Percentiles rank a stretch among this genome's conserved stretches.
Conservation (phyloP, 768 basidiomycete genomes). For the Trametes gibbosa region DNA sequence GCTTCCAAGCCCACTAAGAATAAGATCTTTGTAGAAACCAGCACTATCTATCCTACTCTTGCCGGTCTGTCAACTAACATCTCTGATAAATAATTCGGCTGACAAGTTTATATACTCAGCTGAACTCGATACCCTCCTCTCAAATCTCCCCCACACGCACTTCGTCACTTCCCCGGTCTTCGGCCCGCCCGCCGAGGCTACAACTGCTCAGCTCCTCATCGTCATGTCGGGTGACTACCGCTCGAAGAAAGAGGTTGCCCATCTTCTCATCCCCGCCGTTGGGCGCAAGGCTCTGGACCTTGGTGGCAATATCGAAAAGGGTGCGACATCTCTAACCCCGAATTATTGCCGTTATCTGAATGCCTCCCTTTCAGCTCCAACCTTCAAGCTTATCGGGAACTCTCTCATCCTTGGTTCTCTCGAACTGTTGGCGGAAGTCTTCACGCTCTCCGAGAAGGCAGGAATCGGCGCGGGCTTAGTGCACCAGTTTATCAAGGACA, state of each 20-base stretch:
- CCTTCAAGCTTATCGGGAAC: conserved; percentile 79
- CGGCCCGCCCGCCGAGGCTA: conserved; percentile 65
- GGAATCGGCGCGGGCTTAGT: conserved; percentile 70
- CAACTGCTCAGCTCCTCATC: conserved; percentile 62
- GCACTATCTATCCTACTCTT: conserved; percentile 52
- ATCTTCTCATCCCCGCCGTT: conserved; percentile 76
- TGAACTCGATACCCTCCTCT: conserved; percentile 67
- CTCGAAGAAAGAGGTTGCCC: conserved; percentile 76
- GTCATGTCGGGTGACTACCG: conserved; percentile 80
- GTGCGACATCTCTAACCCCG: conserved; percentile 30
- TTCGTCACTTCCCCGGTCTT: conserved; percentile 81
- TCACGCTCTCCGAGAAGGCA: conserved; percentile 81
- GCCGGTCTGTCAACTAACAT: conserved; percentile 40
- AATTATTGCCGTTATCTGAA: neutral
- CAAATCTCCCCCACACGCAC: conserved; percentile 53
- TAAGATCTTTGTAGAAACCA: conserved; percentile 84
- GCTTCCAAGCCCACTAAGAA: conserved; percentile 39
- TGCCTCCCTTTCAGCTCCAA: conserved; percentile 46
- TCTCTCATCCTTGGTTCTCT: conserved; percentile 73
- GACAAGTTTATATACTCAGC: conserved; percentile 32
- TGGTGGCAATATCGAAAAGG: conserved; percentile 84
- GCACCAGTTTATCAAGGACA: conserved; percentile 56
- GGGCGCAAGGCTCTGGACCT: conserved; percentile 78
- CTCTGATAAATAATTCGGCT: conserved; percentile 36
- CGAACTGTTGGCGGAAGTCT: conserved; percentile 79